A percentile compares a stretch with the other conserved stretches of the same genome.
Evolutionary conservation across 495 filamentous ascomycete species (phyloP).

Genomic region (Staphylotrichum tortipilum): DNA sequence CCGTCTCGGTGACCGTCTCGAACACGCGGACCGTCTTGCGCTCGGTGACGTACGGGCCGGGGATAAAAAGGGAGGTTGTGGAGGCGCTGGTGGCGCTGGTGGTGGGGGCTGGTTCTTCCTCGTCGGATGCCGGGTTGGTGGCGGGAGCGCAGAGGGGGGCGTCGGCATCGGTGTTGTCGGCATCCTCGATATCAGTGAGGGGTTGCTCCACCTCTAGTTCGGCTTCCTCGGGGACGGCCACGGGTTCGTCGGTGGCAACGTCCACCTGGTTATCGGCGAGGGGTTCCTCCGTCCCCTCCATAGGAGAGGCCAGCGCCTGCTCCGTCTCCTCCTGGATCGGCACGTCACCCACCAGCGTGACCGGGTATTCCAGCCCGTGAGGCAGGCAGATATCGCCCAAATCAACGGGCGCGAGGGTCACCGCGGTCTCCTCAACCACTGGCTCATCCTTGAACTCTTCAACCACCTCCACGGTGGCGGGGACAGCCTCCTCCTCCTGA

Average conservation of each 20-base stretch:
- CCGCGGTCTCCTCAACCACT: no score
- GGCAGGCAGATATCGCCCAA: neutral
- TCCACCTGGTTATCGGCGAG: no score
- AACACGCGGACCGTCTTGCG: constrained; percentile 29
- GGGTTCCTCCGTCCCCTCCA: no score
- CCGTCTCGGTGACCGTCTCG: constrained; percentile 24
- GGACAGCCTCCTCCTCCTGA: no score
- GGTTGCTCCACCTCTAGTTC: no score
- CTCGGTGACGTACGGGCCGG: constrained; percentile 18
- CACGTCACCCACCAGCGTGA: neutral
- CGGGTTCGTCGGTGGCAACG: no score
- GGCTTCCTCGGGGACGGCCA: neutral
- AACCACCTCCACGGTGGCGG: no score
- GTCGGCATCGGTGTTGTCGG: neutral
- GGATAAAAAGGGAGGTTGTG: constrained; percentile 3
- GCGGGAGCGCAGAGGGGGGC: no score
- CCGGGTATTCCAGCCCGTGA: neutral
- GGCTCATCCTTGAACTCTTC: no score
- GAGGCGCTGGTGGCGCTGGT: neutral
- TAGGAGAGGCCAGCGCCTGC: neutral
- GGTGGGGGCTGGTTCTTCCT: neutral
- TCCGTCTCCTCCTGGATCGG: neutral
- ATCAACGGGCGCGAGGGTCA: neutral
- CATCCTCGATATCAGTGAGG: neutral
- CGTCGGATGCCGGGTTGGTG: no score